A percentile compares a stretch with the other conserved stretches of the same genome.
These are phyloP conservation scores for Cryptosporidium baileyi DNA, from an alignment of 169 alveolate species.

Conservation along the genomic window DNA sequence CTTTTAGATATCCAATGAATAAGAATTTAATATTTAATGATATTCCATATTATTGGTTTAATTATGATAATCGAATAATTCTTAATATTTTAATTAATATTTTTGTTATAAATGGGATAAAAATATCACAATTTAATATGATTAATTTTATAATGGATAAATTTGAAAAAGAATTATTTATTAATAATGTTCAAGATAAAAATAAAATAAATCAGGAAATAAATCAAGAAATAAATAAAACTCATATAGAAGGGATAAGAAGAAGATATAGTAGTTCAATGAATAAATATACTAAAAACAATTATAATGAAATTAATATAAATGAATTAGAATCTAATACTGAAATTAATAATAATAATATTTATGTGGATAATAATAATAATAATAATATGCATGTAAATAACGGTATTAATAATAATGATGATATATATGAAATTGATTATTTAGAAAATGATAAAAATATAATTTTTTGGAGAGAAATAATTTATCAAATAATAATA, in stretches of 20 bases:
- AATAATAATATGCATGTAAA: background rate
- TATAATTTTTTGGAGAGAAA: conserved; percentile 54
- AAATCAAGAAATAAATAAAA: background rate
- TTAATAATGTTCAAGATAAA: background rate
- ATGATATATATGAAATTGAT: background rate
- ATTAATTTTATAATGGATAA: background rate
- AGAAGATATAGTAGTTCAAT: conserved; percentile 18
- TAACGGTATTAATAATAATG: background rate
- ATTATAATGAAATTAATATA: background rate
- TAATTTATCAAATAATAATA: conserved; percentile 5
- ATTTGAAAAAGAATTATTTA: conserved; percentile 3
- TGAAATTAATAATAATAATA: background rate
- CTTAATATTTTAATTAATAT: conserved; percentile 20
- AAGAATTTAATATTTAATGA: background rate
- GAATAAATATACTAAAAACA: background rate
- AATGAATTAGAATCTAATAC: too few species aligned
- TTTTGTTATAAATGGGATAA: conserved; percentile 29
- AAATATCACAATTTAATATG: conserved; percentile 23
- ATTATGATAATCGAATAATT: conserved; percentile 18
- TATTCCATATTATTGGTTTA: background rate
- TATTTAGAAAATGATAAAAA: background rate
- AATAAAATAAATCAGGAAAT: background rate
- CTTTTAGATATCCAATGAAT: background rate
- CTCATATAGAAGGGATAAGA: background rate
- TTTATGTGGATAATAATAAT: background rate